Evolutionary conservation across 2,329 filamentous ascomycete genomes (phyloP).

Genomic region (Sporothrix luriei): DNA sequence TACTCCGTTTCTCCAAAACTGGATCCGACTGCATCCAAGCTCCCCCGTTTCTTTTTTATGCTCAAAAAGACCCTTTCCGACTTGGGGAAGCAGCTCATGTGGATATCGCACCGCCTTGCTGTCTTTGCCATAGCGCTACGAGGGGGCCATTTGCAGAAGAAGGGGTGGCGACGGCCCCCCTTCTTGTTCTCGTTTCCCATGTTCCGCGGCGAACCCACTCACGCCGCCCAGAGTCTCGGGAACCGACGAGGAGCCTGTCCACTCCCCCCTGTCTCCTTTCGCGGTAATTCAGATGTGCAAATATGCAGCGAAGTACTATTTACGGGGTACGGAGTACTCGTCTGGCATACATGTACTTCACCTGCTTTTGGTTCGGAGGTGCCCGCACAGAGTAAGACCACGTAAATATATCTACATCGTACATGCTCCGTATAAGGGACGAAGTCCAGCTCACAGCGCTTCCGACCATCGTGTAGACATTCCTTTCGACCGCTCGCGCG

Average conservation of each 20-base stretch:
- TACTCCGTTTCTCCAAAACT: constrained; percentile 21
- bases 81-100: constrained; percentile 36
- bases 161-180: neutral
- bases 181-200: constrained; percentile 1
- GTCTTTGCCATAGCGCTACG: constrained; percentile 21
- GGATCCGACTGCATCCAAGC: neutral
- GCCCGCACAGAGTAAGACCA: no score
- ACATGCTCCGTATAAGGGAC: no score
- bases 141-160: neutral
- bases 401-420: no score
- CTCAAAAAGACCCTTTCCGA: constrained; percentile 22
- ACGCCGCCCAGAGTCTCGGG: constrained; percentile 31
- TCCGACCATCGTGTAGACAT: no score
- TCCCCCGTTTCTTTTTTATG: neutral
- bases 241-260: constrained; percentile 20
- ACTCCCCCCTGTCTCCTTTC: neutral
- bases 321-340: neutral
- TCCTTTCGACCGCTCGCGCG: no score
- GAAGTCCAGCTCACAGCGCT: no score
- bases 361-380: neutral
- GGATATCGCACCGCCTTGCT: constrained; percentile 28
- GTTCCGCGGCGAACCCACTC: constrained; percentile 29
- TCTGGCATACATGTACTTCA: no score
- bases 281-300: neutral
- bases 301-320: neutral